These are phyloP conservation scores for Penicillium sp. DNA, from an alignment of 2,329 filamentous ascomycete species.

Conservation along the genomic window DNA sequence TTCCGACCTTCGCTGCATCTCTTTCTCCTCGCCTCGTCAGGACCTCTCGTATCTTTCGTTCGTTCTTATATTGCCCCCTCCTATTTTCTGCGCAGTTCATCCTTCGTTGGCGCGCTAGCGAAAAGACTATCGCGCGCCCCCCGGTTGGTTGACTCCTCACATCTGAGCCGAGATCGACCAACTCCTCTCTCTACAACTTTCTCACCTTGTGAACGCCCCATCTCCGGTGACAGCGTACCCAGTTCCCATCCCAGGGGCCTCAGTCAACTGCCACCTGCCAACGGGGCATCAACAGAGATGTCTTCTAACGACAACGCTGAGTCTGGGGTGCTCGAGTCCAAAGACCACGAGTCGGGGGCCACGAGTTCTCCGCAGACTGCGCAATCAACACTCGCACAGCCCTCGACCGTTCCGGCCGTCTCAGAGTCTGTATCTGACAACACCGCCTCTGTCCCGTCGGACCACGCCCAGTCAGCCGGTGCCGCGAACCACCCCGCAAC, in stretches of 20 bases:
- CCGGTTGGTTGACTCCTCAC: constrained; percentile 24
- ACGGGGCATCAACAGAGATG: constrained; percentile 17
- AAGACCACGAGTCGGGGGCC: constrained; percentile 16
- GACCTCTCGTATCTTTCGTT: background rate
- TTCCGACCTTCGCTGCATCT: background rate
- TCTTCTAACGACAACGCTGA: constrained; percentile 25
- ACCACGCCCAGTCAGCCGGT: constrained; percentile 12
- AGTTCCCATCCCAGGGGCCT: constrained; percentile 3
- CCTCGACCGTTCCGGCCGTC: constrained; percentile 8
- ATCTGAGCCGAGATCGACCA: constrained; percentile 16
- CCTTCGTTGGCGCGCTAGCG: constrained; percentile 4
- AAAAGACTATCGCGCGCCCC: constrained; percentile 16
- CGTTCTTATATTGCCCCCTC: background rate
- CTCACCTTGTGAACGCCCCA: background rate
- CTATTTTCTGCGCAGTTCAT: background rate
- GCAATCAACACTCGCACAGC: constrained; percentile 15
- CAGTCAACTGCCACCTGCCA: constrained; percentile 15
- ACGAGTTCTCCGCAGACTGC: constrained; percentile 20
- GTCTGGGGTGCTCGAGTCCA: constrained; percentile 18
- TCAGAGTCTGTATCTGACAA: constrained; percentile 13
- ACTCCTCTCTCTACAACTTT: constrained; percentile 8
- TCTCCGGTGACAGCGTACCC: constrained; percentile 1
- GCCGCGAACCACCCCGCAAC: constrained; percentile 21
- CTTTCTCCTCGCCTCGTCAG: background rate
- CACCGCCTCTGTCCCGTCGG: constrained; percentile 11